Evolutionary conservation across 768 basidiomycete genomes (phyloP).

Genomic region (Termitomyces sp.): DNA sequence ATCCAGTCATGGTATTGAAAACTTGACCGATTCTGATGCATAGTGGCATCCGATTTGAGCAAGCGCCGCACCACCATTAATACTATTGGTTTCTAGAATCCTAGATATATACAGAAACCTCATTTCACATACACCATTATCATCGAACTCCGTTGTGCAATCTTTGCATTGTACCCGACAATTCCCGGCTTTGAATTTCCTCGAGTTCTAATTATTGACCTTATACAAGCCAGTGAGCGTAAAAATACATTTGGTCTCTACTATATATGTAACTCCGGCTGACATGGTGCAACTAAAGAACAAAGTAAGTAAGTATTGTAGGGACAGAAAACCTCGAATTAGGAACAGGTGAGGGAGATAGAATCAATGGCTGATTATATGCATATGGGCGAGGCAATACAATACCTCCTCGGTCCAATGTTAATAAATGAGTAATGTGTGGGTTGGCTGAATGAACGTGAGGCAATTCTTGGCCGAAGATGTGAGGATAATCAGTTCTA

Average conservation of each 20-base stretch:
- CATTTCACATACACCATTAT: background rate
- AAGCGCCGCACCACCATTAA: slow-evolving; percentile 72
- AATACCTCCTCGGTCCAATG: slow-evolving; percentile 39
- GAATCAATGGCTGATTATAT: slow-evolving; percentile 32
- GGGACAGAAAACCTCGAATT: slow-evolving; percentile 21
- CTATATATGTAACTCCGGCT: slow-evolving; percentile 44
- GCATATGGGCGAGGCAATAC: slow-evolving; percentile 32
- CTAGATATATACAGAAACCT: background rate
- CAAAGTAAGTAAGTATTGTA: slow-evolving; percentile 33
- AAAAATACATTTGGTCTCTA: slow-evolving; percentile 53
- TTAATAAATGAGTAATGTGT: slow-evolving; percentile 24
- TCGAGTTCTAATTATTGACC: slow-evolving; percentile 13
- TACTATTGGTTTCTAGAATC: slow-evolving; percentile 8
- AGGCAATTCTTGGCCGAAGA: slow-evolving; percentile 16
- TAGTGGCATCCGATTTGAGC: slow-evolving; percentile 89
- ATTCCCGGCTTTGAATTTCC: background rate
- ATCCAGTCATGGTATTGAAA: background rate
- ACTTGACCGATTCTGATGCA: slow-evolving; percentile 5
- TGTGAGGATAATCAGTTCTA: slow-evolving; percentile 14
- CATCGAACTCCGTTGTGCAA: background rate
- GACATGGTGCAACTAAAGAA: slow-evolving; percentile 39
- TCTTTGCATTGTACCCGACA: background rate
- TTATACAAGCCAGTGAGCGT: slow-evolving; percentile 29
- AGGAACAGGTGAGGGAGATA: slow-evolving; percentile 21
- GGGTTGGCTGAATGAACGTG: slow-evolving; percentile 16